These are phyloP conservation scores for Nadsonia fulvescens DNA, from an alignment of 805 yeast species.

Conservation along the genomic window DNA sequence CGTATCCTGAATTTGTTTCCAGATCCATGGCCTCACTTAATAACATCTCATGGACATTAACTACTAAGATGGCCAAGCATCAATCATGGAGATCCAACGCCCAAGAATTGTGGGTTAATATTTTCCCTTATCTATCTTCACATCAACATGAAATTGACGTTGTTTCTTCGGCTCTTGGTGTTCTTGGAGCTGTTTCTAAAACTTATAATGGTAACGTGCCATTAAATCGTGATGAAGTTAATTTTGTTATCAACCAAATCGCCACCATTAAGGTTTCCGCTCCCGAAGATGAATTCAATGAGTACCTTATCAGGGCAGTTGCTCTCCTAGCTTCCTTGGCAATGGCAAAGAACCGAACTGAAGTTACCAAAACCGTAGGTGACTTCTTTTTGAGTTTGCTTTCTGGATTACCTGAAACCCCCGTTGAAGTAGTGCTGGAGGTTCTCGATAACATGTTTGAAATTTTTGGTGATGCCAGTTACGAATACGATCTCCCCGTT, in stretches of 20 bases:
- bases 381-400: slow-evolving; percentile 25
- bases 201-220: slow-evolving; percentile 12
- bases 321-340: slow-evolving; percentile 40
- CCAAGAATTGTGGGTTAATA: slow-evolving; percentile 12
- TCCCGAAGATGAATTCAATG: slow-evolving; percentile 18
- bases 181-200: slow-evolving; percentile 26
- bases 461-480: slow-evolving; percentile 56
- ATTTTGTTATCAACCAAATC: slow-evolving; percentile 12
- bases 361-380: slow-evolving; percentile 27
- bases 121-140: slow-evolving; percentile 10
- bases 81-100: slow-evolving; percentile 22
- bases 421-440: slow-evolving; percentile 33
- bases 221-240: slow-evolving; percentile 14
- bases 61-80: slow-evolving; percentile 17
- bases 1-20: slow-evolving; percentile 26
- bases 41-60: slow-evolving; percentile 46
- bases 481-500: slow-evolving; percentile 47
- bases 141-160: slow-evolving; percentile 13
- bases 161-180: slow-evolving; percentile 21
- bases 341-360: slow-evolving; percentile 25
- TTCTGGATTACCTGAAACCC: slow-evolving; percentile 13
- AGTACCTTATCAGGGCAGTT: slow-evolving; percentile 26
- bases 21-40: slow-evolving; percentile 51
- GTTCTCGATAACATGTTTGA: slow-evolving; percentile 54
- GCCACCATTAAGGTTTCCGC: slow-evolving; percentile 7